phyloP scores from a whole-genome alignment of 768 basidiomycete species.

The Lactarius deliciosus region DNA sequence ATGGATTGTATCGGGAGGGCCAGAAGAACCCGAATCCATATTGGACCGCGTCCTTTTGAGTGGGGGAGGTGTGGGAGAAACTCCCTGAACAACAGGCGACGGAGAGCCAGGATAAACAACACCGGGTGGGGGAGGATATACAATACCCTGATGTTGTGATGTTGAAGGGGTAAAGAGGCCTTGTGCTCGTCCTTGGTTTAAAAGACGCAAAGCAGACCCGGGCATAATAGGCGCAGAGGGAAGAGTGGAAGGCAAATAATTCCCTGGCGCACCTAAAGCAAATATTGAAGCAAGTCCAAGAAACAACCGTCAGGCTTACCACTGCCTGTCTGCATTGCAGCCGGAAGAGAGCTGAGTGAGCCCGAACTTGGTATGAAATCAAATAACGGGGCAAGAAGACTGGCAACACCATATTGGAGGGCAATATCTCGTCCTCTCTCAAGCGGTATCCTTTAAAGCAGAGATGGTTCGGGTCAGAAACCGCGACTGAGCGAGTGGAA shows the following conservation, averaged over 20 bases:
- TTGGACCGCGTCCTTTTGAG: conserved; percentile 68
- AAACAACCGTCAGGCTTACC: conserved; percentile 10
- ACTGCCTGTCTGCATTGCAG: conserved; percentile 32
- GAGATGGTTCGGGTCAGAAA: not conserved
- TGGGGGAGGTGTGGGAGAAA: conserved; percentile 42
- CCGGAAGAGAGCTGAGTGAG: conserved; percentile 65
- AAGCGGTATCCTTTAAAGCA: conserved; percentile 80
- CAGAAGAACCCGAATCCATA: conserved; percentile 51
- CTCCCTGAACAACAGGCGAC: conserved; percentile 37
- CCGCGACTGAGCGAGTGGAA: conserved; percentile 17
- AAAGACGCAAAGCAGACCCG: conserved; percentile 77
- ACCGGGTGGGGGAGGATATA: conserved; percentile 54
- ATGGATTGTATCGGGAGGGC: conserved; percentile 21
- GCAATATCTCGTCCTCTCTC: conserved; percentile 93
- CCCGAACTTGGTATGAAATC: conserved; percentile 84
- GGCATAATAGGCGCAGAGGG: conserved; percentile 87
- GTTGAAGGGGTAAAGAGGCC: conserved; percentile 86
- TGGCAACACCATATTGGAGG: conserved; percentile 85
- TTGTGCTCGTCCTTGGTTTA: conserved; percentile 84
- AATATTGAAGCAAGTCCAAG: conserved; percentile 1
- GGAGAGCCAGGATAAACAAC: conserved; percentile 52
- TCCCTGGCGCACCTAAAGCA: conserved; percentile 18
- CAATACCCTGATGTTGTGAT: conserved; percentile 49
- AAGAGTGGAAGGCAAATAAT: conserved; percentile 41
- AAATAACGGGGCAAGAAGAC: conserved; percentile 85